These are phyloP conservation scores for Peltaster fructicola DNA, from an alignment of 2,329 filamentous ascomycete genomes.

Conservation along the genomic window DNA sequence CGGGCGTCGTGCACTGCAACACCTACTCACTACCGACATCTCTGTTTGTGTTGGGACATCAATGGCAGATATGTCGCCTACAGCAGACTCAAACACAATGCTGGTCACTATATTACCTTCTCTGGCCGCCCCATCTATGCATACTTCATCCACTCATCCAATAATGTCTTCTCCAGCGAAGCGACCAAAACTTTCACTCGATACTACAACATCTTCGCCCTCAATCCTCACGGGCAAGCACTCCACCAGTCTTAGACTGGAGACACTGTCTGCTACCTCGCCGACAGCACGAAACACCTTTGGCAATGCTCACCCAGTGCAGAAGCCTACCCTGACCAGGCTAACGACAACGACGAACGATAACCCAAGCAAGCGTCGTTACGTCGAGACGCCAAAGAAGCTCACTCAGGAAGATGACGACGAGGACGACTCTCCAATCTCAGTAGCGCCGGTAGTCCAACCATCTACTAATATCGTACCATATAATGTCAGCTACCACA, in stretches of 20 bases:
- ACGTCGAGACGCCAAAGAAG: conserved; percentile 13
- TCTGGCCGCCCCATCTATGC: conserved; percentile 14
- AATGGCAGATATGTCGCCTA: too few species aligned
- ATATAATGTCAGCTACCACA: conserved; percentile 29
- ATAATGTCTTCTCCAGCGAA: conserved; percentile 14
- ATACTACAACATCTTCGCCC: conserved; percentile 31
- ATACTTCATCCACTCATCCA: conserved; percentile 5
- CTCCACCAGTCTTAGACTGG: conserved; percentile 35
- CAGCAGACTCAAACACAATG: conserved; percentile 26
- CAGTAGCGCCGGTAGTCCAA: too few species aligned
- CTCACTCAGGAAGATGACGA: too few species aligned
- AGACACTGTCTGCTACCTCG: conserved; percentile 37
- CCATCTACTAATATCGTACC: too few species aligned
- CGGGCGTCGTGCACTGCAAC: too few species aligned
- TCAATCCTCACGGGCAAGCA: conserved; percentile 35
- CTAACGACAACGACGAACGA: conserved; percentile 15
- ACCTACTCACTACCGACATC: too few species aligned
- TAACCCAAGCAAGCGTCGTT: conserved; percentile 14
- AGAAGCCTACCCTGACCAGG: conserved; percentile 9
- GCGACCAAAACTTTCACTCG: conserved; percentile 42
- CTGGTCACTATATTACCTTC: conserved; percentile 26
- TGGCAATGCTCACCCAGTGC: conserved; percentile 37
- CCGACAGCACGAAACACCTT: conserved; percentile 46
- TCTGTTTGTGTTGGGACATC: too few species aligned
- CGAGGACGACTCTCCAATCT: conserved; percentile 8